These are phyloP conservation scores for Phytophthora sojae DNA, from an alignment of 352 stramenopile species.

Conservation along the genomic window DNA sequence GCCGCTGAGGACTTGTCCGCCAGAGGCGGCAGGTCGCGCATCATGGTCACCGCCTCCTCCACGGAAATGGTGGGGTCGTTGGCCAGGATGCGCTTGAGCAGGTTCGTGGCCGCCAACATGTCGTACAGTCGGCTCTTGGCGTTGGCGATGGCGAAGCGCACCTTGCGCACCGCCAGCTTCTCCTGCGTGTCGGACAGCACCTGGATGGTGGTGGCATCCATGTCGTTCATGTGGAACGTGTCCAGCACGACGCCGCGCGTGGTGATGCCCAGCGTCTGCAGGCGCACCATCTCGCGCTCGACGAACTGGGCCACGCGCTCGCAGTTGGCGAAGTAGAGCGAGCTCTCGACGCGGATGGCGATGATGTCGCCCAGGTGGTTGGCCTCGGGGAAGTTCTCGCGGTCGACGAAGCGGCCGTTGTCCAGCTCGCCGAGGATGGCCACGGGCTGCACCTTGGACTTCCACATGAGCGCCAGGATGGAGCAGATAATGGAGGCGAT, in stretches of 20 bases:
- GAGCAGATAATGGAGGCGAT: slow-evolving; percentile 15
- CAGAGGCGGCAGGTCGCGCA: slow-evolving; percentile 10
- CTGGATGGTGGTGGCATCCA: slow-evolving; percentile 18
- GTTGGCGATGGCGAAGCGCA: slow-evolving; percentile 13
- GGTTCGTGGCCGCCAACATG: slow-evolving; percentile 8
- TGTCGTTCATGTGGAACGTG: slow-evolving; percentile 22
- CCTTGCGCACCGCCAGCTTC: slow-evolving; percentile 17
- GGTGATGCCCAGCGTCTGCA: slow-evolving; percentile 11
- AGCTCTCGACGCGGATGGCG: slow-evolving; percentile 13
- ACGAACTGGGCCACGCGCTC: slow-evolving; percentile 15
- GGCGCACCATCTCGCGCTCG: slow-evolving; percentile 13
- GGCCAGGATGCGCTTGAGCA: slow-evolving; percentile 11
- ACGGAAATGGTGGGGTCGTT: slow-evolving; percentile 18
- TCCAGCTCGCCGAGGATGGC: slow-evolving; percentile 12
- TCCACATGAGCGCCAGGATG: slow-evolving; percentile 15
- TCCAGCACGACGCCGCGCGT: slow-evolving; percentile 16
- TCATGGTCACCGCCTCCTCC: slow-evolving; percentile 7
- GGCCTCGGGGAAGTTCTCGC: slow-evolving; percentile 13
- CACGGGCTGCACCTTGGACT: slow-evolving; percentile 17
- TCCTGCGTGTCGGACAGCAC: slow-evolving; percentile 19
- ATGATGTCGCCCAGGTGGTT: slow-evolving; percentile 16
- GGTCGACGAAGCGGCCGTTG: slow-evolving; percentile 16
- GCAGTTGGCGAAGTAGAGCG: slow-evolving; percentile 16
- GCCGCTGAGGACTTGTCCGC: slow-evolving; percentile 4
- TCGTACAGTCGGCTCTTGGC: slow-evolving; percentile 17